Evolutionary conservation across 306 rosid species (phyloP).

Genomic region (Casuarina glauca): DNA sequence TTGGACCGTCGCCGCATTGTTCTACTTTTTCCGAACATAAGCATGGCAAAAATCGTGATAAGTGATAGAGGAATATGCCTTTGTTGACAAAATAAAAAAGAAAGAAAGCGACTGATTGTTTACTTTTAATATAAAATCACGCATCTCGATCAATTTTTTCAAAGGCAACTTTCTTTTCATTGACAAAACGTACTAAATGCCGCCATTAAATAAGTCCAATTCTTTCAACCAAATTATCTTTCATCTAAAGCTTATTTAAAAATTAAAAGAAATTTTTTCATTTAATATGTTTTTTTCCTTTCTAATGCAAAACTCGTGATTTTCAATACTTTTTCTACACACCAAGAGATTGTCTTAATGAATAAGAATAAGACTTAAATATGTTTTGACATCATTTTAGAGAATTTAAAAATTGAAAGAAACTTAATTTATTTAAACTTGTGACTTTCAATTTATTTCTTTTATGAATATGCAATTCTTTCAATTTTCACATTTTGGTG

Average conservation of each 20-base stretch:
- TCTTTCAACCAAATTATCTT: too few species aligned
- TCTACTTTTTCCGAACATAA: too few species aligned
- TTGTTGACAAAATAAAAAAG: background rate
- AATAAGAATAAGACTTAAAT: background rate
- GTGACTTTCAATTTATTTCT: background rate
- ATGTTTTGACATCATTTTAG: background rate
- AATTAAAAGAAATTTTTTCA: too few species aligned
- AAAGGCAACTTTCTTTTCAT: background rate
- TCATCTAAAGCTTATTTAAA: too few species aligned
- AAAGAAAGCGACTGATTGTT: background rate
- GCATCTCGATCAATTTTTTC: background rate
- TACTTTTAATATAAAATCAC: background rate
- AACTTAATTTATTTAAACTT: too few species aligned
- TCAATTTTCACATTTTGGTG: background rate
- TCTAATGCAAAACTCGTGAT: too few species aligned
- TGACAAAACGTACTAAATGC: background rate
- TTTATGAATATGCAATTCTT: background rate
- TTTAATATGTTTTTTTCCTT: too few species aligned
- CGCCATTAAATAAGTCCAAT: too few species aligned
- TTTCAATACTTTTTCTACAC: too few species aligned
- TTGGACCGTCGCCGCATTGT: too few species aligned
- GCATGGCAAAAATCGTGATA: background rate
- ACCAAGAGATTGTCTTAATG: too few species aligned
- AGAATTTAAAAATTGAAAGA: too few species aligned
- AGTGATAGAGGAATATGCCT: background rate